A percentile compares a stretch with the other conserved stretches of the same genome.
These are phyloP conservation scores for Microsporum ferrugineum DNA, from an alignment of 2,329 filamentous ascomycete genomes.

Conservation along the genomic window DNA sequence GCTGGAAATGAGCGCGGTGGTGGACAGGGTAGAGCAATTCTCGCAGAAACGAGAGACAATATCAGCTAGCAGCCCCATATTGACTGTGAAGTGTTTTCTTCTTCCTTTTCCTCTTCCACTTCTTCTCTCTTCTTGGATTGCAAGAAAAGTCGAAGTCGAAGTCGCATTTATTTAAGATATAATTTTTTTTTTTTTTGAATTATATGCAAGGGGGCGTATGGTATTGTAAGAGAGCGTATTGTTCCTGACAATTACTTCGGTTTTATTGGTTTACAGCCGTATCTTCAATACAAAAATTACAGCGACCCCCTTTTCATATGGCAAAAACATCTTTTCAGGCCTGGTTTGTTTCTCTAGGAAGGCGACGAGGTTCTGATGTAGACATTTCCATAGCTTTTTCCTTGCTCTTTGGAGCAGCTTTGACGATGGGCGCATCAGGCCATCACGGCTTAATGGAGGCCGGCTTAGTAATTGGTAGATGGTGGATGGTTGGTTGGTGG, in stretches of 20 bases:
- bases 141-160: background rate
- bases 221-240: background rate
- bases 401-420: background rate
- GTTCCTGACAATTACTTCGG: background rate
- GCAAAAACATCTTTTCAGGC: too few species aligned
- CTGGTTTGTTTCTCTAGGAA: too few species aligned
- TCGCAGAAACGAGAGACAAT: conserved; percentile 36
- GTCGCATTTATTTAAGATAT: background rate
- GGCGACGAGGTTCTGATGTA: background rate
- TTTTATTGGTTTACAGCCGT: background rate
- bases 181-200: background rate
- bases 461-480: background rate
- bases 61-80: conserved; percentile 43
- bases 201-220: conserved; percentile 2
- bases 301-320: background rate
- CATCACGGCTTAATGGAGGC: background rate
- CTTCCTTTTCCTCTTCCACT: conserved; percentile 7
- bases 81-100: conserved; percentile 5
- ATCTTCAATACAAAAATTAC: background rate
- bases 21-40: conserved; percentile 37
- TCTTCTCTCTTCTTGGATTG: background rate
- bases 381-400: background rate
- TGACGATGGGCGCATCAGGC: background rate
- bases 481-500: background rate
- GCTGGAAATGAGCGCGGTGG: conserved; percentile 36